Base-by-base conservation (phyloP, 75 land plant genomes). In the Isoetes taiwanensis region DNA sequence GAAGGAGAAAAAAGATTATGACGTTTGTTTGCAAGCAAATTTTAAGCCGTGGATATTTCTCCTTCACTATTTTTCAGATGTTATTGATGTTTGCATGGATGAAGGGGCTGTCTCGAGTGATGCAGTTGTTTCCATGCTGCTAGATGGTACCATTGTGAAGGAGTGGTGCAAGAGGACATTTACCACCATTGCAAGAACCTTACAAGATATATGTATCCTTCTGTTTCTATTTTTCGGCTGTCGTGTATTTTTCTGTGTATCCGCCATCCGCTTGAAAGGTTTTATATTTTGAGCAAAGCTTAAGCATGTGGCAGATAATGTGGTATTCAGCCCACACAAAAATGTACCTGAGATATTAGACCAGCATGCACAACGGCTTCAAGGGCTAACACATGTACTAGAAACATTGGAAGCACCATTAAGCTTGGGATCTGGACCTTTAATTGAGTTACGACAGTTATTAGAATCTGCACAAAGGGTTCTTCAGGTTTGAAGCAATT, bases 41-140 rank as follows among this genome's bases (percentile, higher is more conserved):
- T n/a, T n/a, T n/a, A n/a, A n/a, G n/a, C n/a, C n/a, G n/a, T n/a
- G n/a, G n/a, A 16, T 61, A 10, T 46, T 50, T 50, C 62, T 68
- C 74, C 72, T 77, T 83, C 23, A 83, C 54, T 28, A 64, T 19
- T 38, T 12, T 21, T 31, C 74, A 90, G 93, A 93, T 79, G 79
- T 93, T 21, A 79, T 83, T 26, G 96, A 93, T 65, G 86, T 93
- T 31, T 93, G 98, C 58, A 81, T 93, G 98, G 83, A 93, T 74
- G 96, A 87, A 62, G 72, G 37, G 70, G 98, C 98, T 43, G 94
- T 93, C 2, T 93, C 98, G 17, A 93, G 90, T 62, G 84, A 88
- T 77, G 82, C 96, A 4, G 69, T 84, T 63, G 70, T 78, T 57
- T 84, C 98, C 17, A 76, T 87, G 61, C 67, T 93, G 43, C 33